A percentile compares a stretch with the other conserved stretches of the same genome.
These are phyloP conservation scores for Dissophora globulifera DNA, from an alignment of 192 early-diverging fungal genomes.

Conservation along the genomic window DNA sequence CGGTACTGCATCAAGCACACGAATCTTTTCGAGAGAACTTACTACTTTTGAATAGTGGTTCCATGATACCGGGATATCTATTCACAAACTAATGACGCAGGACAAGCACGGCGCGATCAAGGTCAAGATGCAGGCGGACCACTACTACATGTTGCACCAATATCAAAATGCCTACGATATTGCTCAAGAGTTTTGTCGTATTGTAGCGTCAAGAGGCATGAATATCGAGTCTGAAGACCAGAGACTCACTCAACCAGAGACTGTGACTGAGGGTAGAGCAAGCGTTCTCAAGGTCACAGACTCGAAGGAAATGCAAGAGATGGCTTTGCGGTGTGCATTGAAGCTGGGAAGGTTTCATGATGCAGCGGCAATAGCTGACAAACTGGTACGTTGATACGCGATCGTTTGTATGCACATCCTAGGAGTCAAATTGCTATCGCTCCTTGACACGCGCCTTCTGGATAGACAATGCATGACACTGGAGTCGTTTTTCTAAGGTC, in stretches of 20 bases:
- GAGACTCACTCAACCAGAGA: neutral
- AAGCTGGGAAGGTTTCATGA: conserved; percentile 14
- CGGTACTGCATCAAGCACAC: too few relatives aligned
- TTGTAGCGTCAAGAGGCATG: conserved; percentile 6
- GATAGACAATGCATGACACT: conserved; percentile 26
- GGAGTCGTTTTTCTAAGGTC: conserved; percentile 41
- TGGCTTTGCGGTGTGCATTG: conserved; percentile 32
- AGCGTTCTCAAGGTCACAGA: conserved; percentile 37
- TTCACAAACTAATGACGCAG: conserved; percentile 25
- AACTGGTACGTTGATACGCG: conserved; percentile 2
- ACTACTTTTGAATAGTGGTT: conserved; percentile 46
- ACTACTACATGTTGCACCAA: conserved; percentile 40
- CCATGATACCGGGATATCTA: conserved; percentile 14
- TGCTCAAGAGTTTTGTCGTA: conserved; percentile 21
- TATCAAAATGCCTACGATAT: conserved; percentile 43
- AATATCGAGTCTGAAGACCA: neutral
- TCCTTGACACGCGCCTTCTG: too few relatives aligned
- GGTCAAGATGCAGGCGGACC: conserved; percentile 45
- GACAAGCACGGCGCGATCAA: conserved; percentile 46
- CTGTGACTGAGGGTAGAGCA: neutral
- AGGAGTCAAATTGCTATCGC: too few relatives aligned
- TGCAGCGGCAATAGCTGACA: conserved; percentile 20
- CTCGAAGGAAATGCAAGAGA: conserved; percentile 49
- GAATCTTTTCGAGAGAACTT: too few relatives aligned
- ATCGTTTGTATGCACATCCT: too few relatives aligned